Evolutionary conservation across 2,329 filamentous ascomycete species (phyloP), one percentile per base, ranked within the genome.

Genomic region (Plenodomus tracheiphilus): DNA sequence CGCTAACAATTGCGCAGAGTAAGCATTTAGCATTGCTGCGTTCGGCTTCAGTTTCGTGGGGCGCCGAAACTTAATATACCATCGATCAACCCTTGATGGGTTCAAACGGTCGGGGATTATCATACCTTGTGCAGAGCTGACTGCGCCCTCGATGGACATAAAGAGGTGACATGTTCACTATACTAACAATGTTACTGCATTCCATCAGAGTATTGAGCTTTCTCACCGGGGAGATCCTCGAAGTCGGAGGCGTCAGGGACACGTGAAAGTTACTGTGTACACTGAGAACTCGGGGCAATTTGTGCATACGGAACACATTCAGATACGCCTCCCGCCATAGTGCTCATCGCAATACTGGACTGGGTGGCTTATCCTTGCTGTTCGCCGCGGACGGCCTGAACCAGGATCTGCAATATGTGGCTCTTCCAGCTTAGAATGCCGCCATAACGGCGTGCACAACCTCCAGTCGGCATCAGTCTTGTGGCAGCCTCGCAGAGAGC

Each of bases 291-390:
- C 28, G 28, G 28, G 28, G 28, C 11, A 15, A 10, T 11, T 8
- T 32, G 11, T 32, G 28, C 28, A 32, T 15, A 32, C 28, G 15
- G 9, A 32, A 15, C 28, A 32, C 28, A 32, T 11, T 15, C 22
- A 47, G 11, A 30, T 18, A 17, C 32, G 20, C 39, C 46, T 37
- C 41, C 46, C 45, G 43, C 55, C 43, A 47, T 53, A 53, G 49
- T n/a, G n/a, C n/a, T n/a, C n/a, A n/a, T n/a, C n/a, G n/a, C n/a
- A n/a, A n/a, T n/a, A n/a, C n/a, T n/a, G n/a, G n/a, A n/a, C n/a
- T n/a, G n/a, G n/a, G 40, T 20, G 22, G 18, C 22, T 45, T 46
- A 42, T n/a, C n/a, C n/a, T n/a, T n/a, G n/a, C n/a, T n/a, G n/a
- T n/a, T n/a, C n/a, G n/a, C n/a, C n/a, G 28, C 9, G 4, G 28